Evolutionary conservation across 352 stramenopile genomes (phyloP), one percentile per base, ranked within the genome.

Genomic region (Globisporangium abappressorium): DNA sequence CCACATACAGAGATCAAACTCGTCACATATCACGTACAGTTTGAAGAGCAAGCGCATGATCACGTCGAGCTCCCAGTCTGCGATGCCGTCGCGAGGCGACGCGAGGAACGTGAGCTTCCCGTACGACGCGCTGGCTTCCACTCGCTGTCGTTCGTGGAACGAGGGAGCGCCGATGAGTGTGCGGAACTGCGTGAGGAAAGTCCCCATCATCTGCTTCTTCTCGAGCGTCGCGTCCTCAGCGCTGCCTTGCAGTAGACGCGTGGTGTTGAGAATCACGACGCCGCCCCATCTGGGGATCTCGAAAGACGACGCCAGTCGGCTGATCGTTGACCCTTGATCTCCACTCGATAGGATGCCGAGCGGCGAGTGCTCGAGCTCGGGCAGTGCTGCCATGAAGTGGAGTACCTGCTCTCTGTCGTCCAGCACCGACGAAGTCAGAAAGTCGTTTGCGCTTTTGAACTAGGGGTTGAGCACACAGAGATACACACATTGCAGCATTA

Each of bases 381-480:
- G 87, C 24, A 94, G 62, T 9, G 81, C 83, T 14, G 80, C 87
- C 80, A 92, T 91, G 38, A 94, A 93, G 58, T 91, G 83, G 8
- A 94, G 68, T 64, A 92, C 76, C 49, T 91, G 83, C 70, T 94
- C 87, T 36, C 84, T 67, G 66, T 94, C 87, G 1, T 78, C 76
- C 30, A 93, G 71, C 57, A 94, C 80, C 0, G 83, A 87, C 2
- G 82, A 75, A 9, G 79, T 80, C 12, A 92, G 64, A 49, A 87
- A 93, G 57, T 93, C 82, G 61, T 94, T 94, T 24, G 76, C 75
- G 55, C 80, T 91, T 47, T 93, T 93, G 54, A 94, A 94, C 85
- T 93, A 33, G 3, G 68, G 2, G 66, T 62, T 20, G 20, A 33
- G 30, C 30, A 33, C 3, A 33, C 30, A 33, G 30, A 12, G 14